Percentiles rank a stretch among this genome's conserved stretches.
Evolutionary conservation across 805 yeast species (phyloP).

Genomic region (Candida berthetii): DNA sequence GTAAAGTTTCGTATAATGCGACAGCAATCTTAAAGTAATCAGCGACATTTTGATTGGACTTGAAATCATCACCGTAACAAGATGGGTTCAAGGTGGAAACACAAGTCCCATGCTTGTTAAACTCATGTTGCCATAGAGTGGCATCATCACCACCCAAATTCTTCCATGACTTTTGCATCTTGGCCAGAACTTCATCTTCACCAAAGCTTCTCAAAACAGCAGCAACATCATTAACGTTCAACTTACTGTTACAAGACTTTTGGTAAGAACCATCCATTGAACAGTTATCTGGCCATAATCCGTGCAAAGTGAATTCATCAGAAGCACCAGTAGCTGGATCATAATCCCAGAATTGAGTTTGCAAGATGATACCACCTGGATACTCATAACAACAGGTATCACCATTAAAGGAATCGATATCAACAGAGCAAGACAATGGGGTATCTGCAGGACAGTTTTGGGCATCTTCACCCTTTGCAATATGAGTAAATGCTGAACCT

Average conservation of each 20-base stretch:
- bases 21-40: constrained; percentile 66
- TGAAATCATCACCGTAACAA: constrained; percentile 45
- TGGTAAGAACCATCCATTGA: constrained; percentile 58
- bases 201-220: constrained; percentile 36
- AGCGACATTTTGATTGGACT: constrained; percentile 38
- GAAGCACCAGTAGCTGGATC: constrained; percentile 66
- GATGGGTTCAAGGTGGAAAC: constrained; percentile 69
- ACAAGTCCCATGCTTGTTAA: constrained; percentile 92
- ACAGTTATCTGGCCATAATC: constrained; percentile 87
- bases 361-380: constrained; percentile 78
- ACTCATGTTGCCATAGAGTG: constrained; percentile 83
- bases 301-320: constrained; percentile 74
- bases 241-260: constrained; percentile 65
- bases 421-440: constrained; percentile 58
- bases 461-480: background rate
- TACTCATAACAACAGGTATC: constrained; percentile 82
- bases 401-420: constrained; percentile 42
- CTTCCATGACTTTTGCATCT: constrained; percentile 66
- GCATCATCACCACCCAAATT: constrained; percentile 64
- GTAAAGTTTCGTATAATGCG: constrained; percentile 47
- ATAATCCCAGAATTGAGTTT: constrained; percentile 93
- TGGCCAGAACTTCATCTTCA: constrained; percentile 45
- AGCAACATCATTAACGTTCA: constrained; percentile 47
- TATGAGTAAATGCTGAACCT: background rate
- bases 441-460: constrained; percentile 45